Percentiles rank a stretch among this genome's conserved stretches.
Conservation (phyloP, 2,329 filamentous ascomycete species). For the Grosmannia huntii region DNA sequence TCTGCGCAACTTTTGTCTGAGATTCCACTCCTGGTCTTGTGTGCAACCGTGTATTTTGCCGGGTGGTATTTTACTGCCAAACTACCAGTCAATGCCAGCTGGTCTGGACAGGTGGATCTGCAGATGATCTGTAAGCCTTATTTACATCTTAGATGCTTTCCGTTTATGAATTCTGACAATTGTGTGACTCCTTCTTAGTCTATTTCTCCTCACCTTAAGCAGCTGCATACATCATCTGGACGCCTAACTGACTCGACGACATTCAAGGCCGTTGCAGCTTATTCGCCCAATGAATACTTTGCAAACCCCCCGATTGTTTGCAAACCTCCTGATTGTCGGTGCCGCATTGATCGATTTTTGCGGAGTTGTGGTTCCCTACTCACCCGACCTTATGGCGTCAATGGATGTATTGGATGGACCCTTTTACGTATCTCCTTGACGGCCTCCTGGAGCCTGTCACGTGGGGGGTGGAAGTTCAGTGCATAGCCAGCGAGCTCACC, state of each 20-base stretch:
- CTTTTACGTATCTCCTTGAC: conserved; percentile 53
- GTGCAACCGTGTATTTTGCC: conserved; percentile 51
- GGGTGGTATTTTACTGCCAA: conserved; percentile 75
- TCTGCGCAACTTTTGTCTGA: conserved; percentile 71
- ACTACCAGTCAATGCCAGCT: conserved; percentile 22
- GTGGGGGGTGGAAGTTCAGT: conserved; percentile 41
- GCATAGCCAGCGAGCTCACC: conserved; percentile 56
- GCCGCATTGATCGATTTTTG: conserved; percentile 54
- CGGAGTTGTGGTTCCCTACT: conserved; percentile 59
- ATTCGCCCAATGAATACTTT: conserved; percentile 47
- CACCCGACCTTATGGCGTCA: conserved; percentile 51
- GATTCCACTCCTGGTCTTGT: conserved; percentile 68
- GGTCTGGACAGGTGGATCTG: not conserved
- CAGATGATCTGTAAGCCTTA: not conserved
- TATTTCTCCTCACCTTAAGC: conserved; percentile 42
- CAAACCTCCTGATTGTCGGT: conserved; percentile 42
- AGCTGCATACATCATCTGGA: not conserved
- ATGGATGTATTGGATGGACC: conserved; percentile 51
- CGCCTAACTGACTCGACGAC: not conserved
- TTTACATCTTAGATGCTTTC: too few relatives aligned
- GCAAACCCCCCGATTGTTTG: conserved; percentile 43
- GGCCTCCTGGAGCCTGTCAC: conserved; percentile 42
- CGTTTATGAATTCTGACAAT: too few relatives aligned
- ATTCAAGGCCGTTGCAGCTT: conserved; percentile 38
- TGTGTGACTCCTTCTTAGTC: conserved; percentile 12